These are phyloP conservation scores for Calonectria naviculata DNA, from an alignment of 2,329 filamentous ascomycete genomes.

Conservation along the genomic window DNA sequence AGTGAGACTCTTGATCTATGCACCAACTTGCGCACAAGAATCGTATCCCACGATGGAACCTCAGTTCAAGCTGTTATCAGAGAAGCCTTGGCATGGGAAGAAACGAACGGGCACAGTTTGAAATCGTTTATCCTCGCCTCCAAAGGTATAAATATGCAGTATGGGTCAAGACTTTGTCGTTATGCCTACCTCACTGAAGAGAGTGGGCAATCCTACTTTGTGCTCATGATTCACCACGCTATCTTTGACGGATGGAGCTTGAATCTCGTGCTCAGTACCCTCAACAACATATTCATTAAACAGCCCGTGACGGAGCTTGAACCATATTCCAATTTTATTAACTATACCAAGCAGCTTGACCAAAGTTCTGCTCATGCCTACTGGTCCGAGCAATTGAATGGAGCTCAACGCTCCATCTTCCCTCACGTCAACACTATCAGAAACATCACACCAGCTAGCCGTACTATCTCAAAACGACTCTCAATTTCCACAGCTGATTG, in stretches of 20 bases:
- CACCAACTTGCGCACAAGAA: constrained; percentile 6
- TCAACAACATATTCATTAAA: neutral
- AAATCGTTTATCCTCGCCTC: neutral
- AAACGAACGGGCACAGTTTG: neutral
- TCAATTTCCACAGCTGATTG: constrained; percentile 39
- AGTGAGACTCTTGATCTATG: neutral
- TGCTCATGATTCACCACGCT: neutral
- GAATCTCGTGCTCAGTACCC: neutral
- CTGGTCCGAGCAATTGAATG: neutral
- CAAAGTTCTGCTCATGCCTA: neutral
- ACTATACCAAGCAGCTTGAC: neutral
- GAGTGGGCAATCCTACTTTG: neutral
- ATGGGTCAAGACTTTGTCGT: neutral
- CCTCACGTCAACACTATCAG: neutral
- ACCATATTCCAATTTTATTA: constrained; percentile 6
- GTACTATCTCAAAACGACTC: constrained; percentile 54
- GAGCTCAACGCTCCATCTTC: neutral
- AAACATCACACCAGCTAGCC: constrained; percentile 35
- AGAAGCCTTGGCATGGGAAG: neutral
- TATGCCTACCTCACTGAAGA: constrained; percentile 4
- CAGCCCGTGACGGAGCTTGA: neutral
- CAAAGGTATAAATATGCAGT: neutral
- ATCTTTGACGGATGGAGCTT: constrained; percentile 13
- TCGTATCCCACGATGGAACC: neutral
- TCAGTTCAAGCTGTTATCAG: neutral